Evolutionary conservation across 352 stramenopile species (phyloP), one percentile per base, ranked within the genome.

Genomic region (Elongisporangium anandrum): DNA sequence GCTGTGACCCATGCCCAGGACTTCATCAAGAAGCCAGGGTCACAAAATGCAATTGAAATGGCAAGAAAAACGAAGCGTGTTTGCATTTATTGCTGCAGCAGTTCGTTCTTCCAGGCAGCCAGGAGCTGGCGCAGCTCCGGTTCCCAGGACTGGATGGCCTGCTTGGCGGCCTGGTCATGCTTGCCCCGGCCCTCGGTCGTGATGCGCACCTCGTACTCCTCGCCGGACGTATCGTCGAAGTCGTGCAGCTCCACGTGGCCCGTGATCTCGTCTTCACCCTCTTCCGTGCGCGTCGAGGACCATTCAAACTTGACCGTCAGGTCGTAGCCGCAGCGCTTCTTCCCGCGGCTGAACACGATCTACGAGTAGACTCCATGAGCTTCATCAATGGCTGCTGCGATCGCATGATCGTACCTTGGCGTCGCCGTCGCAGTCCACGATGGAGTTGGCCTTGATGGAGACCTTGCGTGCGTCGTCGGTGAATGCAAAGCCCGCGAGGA

Each of bases 251-350:
- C 81, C 17, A 94, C 70, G 54, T 90, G 68, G 24, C 85, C 85
- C 34, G 72, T 75, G 17, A 87, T 73, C 19, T 81, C 71, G 4
- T 77, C 68, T 45, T 70, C 68, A 45, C 79, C 73, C 17, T 71
- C 68, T 16, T 72, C 70, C 0, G 56, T 23, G 17, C 63, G 73
- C 39, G 60, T 82, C 12, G 76, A 81, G 22, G 56, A 54, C 74
- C 82, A 93, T 57, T 82, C 79, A 54, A 92, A 94, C 66, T 92
- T 92, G 68, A 94, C 70, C 51, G 76, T 80, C 24, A 94, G 77
- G 48, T 94, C 83, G 60, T 92, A 94, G 5, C 85, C 83, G 50
- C 85, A 94, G 48, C 85, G 85, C 65, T 94, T 94, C 72, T 92
- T 91, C 48, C 85, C 81, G 41, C 85, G 81, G 60, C 83, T 92